phyloP scores from a whole-genome alignment of 768 basidiomycete genomes.

The Mycena venus region DNA sequence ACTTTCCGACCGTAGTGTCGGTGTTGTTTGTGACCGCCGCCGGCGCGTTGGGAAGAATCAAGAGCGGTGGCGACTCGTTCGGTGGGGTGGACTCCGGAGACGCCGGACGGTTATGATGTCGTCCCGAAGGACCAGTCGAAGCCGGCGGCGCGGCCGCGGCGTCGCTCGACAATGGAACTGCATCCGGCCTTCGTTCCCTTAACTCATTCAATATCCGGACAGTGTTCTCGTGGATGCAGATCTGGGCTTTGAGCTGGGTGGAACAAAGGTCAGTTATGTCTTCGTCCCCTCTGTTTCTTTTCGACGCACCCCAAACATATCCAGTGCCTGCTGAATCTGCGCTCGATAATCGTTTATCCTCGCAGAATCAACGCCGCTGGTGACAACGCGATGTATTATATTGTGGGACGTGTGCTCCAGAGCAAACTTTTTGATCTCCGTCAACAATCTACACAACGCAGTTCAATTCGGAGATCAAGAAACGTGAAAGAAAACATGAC shows the following conservation, averaged over 20 bases:
- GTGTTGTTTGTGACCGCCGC: too few species aligned
- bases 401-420: not conserved
- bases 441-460: not conserved
- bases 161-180: not conserved
- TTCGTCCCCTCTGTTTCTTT: too few species aligned
- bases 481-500: not conserved
- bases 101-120: too few species aligned
- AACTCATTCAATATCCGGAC: not conserved
- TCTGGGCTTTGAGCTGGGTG: not conserved
- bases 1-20: too few species aligned
- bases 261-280: not conserved
- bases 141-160: not conserved
- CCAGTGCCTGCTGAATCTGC: not conserved
- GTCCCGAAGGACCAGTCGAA: too few species aligned
- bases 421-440: not conserved
- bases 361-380: not conserved
- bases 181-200: not conserved
- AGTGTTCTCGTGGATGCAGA: not conserved
- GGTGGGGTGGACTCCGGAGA: too few species aligned
- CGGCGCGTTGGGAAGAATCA: too few species aligned
- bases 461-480: not conserved
- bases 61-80: too few species aligned
- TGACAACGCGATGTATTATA: not conserved
- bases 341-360: constrained; percentile 4
- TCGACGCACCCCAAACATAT: not conserved